A percentile compares a stretch with the other conserved stretches of the same genome.
Evolutionary conservation across 2,329 filamentous ascomycete genomes (phyloP).

Genomic region (Sporothrix phasma): DNA sequence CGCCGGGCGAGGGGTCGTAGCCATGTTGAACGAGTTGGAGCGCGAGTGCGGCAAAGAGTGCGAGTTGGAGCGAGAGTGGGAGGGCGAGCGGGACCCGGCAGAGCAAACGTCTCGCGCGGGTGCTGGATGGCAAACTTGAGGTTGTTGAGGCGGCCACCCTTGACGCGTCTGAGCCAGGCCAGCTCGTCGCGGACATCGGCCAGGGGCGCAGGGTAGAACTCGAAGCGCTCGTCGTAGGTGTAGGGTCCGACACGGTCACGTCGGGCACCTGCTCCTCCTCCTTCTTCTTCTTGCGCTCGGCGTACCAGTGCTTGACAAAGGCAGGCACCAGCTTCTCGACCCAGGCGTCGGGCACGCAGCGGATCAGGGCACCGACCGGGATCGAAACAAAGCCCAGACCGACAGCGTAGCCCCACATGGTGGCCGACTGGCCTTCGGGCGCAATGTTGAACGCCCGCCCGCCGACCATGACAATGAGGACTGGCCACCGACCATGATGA

Average conservation of each 20-base stretch:
- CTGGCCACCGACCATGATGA: conserved; percentile 82
- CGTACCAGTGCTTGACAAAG: conserved; percentile 38
- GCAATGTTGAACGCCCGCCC: conserved; percentile 69
- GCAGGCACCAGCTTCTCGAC: conserved; percentile 44
- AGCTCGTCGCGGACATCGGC: conserved; percentile 72
- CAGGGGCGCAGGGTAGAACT: conserved; percentile 60
- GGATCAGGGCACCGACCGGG: conserved; percentile 70
- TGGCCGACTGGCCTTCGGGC: conserved; percentile 48
- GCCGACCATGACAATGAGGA: conserved; percentile 83
- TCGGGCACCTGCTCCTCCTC: conserved; percentile 34
- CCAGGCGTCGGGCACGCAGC: conserved; percentile 68
- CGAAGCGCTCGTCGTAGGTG: conserved; percentile 42
- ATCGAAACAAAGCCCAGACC: conserved; percentile 77
- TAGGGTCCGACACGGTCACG: conserved; percentile 50
- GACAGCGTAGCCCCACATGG: conserved; percentile 81
- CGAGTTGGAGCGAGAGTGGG: conserved; percentile 48
- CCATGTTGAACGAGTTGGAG: conserved; percentile 39
- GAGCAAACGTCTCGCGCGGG: conserved; percentile 58
- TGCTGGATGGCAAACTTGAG: conserved; percentile 70
- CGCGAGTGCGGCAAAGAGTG: conserved; percentile 52
- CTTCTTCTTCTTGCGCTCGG: conserved; percentile 21
- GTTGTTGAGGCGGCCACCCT: conserved; percentile 72
- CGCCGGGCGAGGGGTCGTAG: conserved; percentile 21
- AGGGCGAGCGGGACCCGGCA: conserved; percentile 51
- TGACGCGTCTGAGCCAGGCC: conserved; percentile 67